Percentiles rank a stretch among this genome's conserved stretches.
phyloP scores from a whole-genome alignment of 2,329 filamentous ascomycete genomes.

The Grosmannia huntii region DNA sequence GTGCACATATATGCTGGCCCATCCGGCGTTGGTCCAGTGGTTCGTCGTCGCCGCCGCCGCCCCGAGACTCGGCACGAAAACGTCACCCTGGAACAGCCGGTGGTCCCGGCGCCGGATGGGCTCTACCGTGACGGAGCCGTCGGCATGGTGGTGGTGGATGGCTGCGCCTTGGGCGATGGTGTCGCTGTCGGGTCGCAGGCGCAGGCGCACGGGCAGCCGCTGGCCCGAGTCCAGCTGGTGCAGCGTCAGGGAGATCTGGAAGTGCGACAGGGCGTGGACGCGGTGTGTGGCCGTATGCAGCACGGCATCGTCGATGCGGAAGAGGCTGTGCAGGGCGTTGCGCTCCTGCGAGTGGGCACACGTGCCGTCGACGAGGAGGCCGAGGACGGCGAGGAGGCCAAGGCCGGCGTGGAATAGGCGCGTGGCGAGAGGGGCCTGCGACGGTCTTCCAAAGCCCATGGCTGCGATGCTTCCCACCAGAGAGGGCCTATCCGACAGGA shows the following conservation, averaged over 20 bases:
- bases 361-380: conserved; percentile 5
- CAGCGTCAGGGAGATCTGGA: conserved; percentile 73
- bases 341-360: conserved; percentile 59
- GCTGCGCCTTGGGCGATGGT: conserved; percentile 66
- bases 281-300: conserved; percentile 70
- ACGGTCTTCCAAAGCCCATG: neutral
- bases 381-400: conserved; percentile 1
- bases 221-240: conserved; percentile 36
- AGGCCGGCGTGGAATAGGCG: neutral
- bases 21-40: conserved; percentile 71
- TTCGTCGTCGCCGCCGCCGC: conserved; percentile 29
- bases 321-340: conserved; percentile 64
- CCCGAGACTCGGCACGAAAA: conserved; percentile 45
- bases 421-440: too few relatives aligned
- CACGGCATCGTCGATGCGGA: conserved; percentile 57
- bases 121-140: conserved; percentile 61
- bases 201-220: conserved; percentile 59
- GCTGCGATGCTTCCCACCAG: neutral
- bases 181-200: conserved; percentile 82
- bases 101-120: conserved; percentile 59
- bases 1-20: conserved; percentile 69
- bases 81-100: conserved; percentile 70
- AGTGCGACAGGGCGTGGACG: conserved; percentile 67
- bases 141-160: conserved; percentile 56
- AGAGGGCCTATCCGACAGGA: neutral